Evolutionary conservation across 805 yeast species (phyloP), one percentile per base, ranked within the genome.

Genomic region (Candida ficus): DNA sequence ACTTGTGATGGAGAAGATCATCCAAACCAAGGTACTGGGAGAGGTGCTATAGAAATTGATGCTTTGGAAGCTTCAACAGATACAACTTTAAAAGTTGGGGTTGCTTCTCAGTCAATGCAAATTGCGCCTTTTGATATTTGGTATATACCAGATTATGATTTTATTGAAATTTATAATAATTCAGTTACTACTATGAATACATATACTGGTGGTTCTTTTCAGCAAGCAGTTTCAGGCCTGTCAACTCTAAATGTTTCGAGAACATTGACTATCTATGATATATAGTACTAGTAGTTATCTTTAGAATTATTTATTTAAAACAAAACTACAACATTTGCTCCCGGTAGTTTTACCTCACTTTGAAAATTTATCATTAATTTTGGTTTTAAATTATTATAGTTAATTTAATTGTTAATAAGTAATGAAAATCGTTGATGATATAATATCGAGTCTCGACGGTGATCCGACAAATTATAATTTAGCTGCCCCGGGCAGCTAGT

Each of bases 41-140:
- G 76, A 48, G 76, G 76, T 17, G 75, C 75, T 0, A 74, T 75
- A 6, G 75, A 70, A 55, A 68, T 73, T 44, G 78, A 73, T 61
- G 64, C 67, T 19, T 47, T 73, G 18, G 78, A 73, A 60, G 76
- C 67, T 42, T 71, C 67, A 33, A 53, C 61, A 20, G 64, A 65
- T 33, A 54, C 64, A 12, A 54, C 42, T 23, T 34, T 52, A 12
- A 40, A 44, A 19, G 47, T 58, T 37, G 77, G 77, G 27, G 62
- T 69, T 23, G 76, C 67, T 4, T 70, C 76, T 1, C 78, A 72
- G 46, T 70, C 78, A 1, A 59, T 67, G 43, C 77, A 73, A 55
- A 56, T 73, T 45, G 78, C 78, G 7, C 78, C 78, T 1, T 62
- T 60, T 53, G 77, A 73, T 52, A 63, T 71, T 30, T 73, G 78